A percentile compares a stretch with the other conserved stretches of the same genome.
phyloP scores from a whole-genome alignment of 78 protist species.

The Dictyostelium intermedium region DNA sequence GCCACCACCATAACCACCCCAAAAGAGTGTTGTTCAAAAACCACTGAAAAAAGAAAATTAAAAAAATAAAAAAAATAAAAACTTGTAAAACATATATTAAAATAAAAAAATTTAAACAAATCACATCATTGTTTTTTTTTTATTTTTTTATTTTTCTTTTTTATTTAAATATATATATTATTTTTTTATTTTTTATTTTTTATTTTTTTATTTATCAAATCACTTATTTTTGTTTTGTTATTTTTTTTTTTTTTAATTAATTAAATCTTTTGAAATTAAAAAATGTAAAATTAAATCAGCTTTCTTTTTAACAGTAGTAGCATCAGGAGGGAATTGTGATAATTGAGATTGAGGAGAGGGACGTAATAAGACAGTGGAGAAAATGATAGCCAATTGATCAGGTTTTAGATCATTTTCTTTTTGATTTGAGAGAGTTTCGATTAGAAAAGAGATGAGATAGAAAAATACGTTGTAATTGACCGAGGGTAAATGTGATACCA shows the following conservation, averaged over 20 bases:
- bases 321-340: conserved; percentile 36
- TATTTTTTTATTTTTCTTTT: not conserved
- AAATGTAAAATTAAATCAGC: conserved; percentile 73
- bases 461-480: conserved; percentile 76
- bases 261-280: conserved; percentile 38
- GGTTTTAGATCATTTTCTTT: conserved; percentile 58
- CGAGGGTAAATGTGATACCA: conserved; percentile 59
- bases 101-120: not conserved
- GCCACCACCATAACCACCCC: too few relatives aligned
- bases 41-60: not conserved
- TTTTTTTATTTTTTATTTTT: not conserved
- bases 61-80: not conserved
- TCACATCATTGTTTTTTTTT: not conserved
- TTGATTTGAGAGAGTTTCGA: conserved; percentile 42
- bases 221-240: not conserved
- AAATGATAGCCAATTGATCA: conserved; percentile 66
- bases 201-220: not conserved
- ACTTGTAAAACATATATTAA: not conserved
- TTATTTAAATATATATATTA: not conserved
- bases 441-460: conserved; percentile 79
- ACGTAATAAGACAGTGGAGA: conserved; percentile 38
- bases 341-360: conserved; percentile 36
- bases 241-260: not conserved
- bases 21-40: not conserved
- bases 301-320: conserved; percentile 58